Base-by-base conservation (phyloP, 1,139 yeast species). In the Magnusiomyces clavatus region DNA sequence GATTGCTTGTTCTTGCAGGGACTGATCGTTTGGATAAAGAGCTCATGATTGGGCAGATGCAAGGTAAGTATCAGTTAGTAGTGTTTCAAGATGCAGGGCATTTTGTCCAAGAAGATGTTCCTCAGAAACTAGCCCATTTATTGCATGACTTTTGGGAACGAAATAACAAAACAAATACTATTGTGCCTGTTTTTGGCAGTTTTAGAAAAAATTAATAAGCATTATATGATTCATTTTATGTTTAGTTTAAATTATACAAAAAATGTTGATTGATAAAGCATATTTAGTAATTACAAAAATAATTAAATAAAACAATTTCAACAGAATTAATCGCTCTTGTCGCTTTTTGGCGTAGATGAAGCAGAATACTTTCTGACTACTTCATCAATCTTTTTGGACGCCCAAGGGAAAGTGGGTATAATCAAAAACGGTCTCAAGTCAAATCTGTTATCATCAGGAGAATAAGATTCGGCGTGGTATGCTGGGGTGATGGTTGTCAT, bases 401-500 rank as follows among this genome's bases (percentile, higher is more conserved):
- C 96, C 83, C 92, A 86, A 1, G 90, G 79, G 69, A 89, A 92
- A 55, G 87, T 72, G n/a, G 97, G 97, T 60, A 86, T 81, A 54
- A 92, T 87, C 66, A 92, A 75, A 67, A 92, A 89, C 17, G 98
- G 99, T 59, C 99, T 77, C 63, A 94, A 74, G 66, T 92, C 99
- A 67, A 86, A 92, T 62, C 99, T 78, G 67, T 92, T 92, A 66
- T 92, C 99, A 68, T 92, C 99, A 1, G 98, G 97, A 1, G 97
- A 88, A 65, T 94, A 92, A 64, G 87, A 95, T 66, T 92, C 99
- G 0, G 98, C 98, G 62, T 92, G 98, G 64, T 92, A 94, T 24
- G 95, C 80, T 13, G 99, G 99, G 0, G 99, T 92, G 69, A 90
- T 77, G 16, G 94, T 90, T 0, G 98, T 92, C 83, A 88, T 94